Base-by-base conservation (phyloP, 2,329 filamentous ascomycete species). In the Epichloe scottii region DNA sequence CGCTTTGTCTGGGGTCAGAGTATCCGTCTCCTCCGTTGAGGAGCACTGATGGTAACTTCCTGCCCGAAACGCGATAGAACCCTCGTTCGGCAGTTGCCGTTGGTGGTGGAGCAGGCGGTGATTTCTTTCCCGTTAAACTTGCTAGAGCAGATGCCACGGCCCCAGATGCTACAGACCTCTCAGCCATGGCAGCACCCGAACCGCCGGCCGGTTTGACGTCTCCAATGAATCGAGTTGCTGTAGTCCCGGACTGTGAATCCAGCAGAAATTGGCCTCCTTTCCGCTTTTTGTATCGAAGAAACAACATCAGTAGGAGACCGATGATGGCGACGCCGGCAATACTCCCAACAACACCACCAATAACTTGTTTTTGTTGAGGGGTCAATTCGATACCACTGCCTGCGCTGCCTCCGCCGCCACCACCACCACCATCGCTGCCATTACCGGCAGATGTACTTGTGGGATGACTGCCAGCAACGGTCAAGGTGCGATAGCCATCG, bases 41-140 rank as follows among this genome's bases (percentile, higher is more conserved):
- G 38, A 85, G 65, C 10, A 84, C 81, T 2, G 82, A 80, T 3
- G 78, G 77, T 51, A 85, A 63, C 59, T 84, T 85, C 59, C 75
- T 75, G 54, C 82, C 82, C 5, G 81, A 82, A 2, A 85, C 76
- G 33, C 80, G 77, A 55, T 82, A 77, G 62, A 85, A 85, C 0
- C 80, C 78, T 54, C 71, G 69, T 59, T 84, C 79, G 30, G 69
- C 72, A 2, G 45, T 48, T 12, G 51, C 23, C 62, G 64, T 37
- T 69, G 68, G 41, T 62, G 62, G 15, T 60, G 60, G 46, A 55
- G 56, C 58, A 48, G 51, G 44, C 48, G 63, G 55, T 47, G 55
- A 54, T 60, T 65, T 68, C 53, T 72, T 75, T 34, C 69, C 65
- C 5, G 70, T 67, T 37, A 78, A 58, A 41, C 63, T 70, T 2